Evolutionary conservation across 352 stramenopile genomes (phyloP), one percentile per base, ranked within the genome.

Genomic region (Globisporangium irregulare): DNA sequence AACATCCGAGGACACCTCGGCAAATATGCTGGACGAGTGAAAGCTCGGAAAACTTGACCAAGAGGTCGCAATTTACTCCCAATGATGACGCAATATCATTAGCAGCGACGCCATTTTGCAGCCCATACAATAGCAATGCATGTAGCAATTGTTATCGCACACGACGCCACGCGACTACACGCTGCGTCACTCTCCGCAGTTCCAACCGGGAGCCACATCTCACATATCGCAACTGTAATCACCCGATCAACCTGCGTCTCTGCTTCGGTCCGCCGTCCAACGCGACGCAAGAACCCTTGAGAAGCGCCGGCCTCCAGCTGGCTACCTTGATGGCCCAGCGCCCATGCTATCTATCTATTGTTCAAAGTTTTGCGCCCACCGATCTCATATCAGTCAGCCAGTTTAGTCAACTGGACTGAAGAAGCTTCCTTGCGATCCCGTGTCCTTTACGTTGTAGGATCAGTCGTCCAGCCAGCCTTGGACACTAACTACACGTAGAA

Each of bases 351-450:
- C 32, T 38, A 38, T 38, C 6, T 38, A 38, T 46, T 46, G 38
- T 46, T 46, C 38, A 46, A 15, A 20, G 14, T 8, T 2, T 7
- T 46, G 38, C 12, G 4, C 38, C 12, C 12, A 46, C 38, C 38
- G 14, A 18, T 46, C 14, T 18, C 4, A 46, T 20, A 20, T 50
- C 14, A 48, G n/a, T n/a, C 41, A n/a, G 41, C 41, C 41, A 50
- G 41, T 50, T 50, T 50, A n/a, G 41, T 50, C 41, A 50, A n/a
- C 41, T 50, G 41, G 41, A 50, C 41, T 0, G 41, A 50, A 50
- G 41, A 50, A 50, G 54, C 25, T 59, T 59, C 54, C 25, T 29
- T n/a, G 24, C 54, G 54, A 59, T 59, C 54, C 2, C 54, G n/a
- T 59, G 9, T 4, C 27, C 24, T 12, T n/a, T 57, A 18, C n/a